Evolutionary conservation across 306 rosid genomes (phyloP), one percentile per base, ranked within the genome.

Genomic region (Argentina anserina): DNA sequence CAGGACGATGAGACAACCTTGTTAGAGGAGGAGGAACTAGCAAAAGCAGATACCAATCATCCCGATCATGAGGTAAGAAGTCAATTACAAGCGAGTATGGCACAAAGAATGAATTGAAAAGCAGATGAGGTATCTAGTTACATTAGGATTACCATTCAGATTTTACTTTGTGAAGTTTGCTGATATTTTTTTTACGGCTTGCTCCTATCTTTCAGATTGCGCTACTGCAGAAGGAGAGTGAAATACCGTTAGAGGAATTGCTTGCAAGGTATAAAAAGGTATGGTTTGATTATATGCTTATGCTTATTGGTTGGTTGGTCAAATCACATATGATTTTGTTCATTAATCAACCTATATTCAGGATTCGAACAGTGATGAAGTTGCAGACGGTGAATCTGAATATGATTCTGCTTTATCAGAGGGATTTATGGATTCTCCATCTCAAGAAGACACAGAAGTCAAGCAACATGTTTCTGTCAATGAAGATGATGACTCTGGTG

Each of bases 1-100:
- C 90, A 94, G 98, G 98, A 91, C 79, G 96, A 94, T 80, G 98
- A 94, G 85, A 68, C 97, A 78, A 94, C 98, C 76, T 86, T 94
- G 77, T 85, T 88, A 0, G 97, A 94, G 82, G 98, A 94, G 88
- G 98, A 94, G 88, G 89, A 94, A 77, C 65, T 94, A 84, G 94
- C 82, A 60, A 86, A 81, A 83, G 88, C 62, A 66, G 96, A 89
- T 73, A 75, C 83, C 73, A 77, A 78, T 69, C 81, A 85, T 81
- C 88, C 90, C 47, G 76, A 64, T 61, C 95, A 91, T 74, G 98
- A 94, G 98, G 98, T 89, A 77, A 81, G 74, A 61, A 72, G 81
- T 83, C 74, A 69, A 59, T n/a, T n/a, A n/a, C n/a, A n/a, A n/a
- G n/a, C n/a, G n/a, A n/a, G n/a, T n/a, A n/a, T n/a, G n/a, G n/a